phyloP scores from a whole-genome alignment of 202 grass and related monocot genomes.

The Alloteropsis angusta region DNA sequence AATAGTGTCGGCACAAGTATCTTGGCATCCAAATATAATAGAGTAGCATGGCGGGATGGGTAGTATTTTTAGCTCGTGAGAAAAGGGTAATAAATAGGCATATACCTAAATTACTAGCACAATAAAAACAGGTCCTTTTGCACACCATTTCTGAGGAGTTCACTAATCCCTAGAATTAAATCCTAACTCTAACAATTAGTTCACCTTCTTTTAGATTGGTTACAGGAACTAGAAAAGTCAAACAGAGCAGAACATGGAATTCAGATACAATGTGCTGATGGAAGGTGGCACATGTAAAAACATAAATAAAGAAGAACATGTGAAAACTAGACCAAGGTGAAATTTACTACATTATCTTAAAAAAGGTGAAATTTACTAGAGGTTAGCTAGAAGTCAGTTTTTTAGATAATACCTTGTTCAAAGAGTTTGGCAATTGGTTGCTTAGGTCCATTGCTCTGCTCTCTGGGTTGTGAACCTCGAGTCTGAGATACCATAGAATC shows the following conservation, averaged over 20 bases:
- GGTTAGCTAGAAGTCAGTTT: neutral
- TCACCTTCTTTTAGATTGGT: neutral
- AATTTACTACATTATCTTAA: neutral
- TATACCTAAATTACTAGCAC: neutral
- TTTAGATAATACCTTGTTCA: conserved; percentile 70
- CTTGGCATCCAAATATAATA: neutral
- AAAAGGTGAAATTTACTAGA: neutral
- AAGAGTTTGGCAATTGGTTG: conserved; percentile 86
- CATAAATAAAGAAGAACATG: neutral
- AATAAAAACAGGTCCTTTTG: neutral
- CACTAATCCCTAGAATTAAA: neutral
- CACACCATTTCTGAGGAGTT: neutral
- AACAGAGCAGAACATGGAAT: conserved; percentile 7
- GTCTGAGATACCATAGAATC: conserved; percentile 87
- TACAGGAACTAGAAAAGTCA: neutral
- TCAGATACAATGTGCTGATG: neutral
- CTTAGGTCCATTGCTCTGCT: conserved; percentile 78
- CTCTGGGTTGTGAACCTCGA: conserved; percentile 69
- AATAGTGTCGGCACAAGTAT: conserved; percentile 3
- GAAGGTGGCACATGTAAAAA: neutral
- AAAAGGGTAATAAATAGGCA: neutral
- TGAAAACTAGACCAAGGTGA: neutral
- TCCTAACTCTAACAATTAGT: neutral
- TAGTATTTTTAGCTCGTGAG: neutral
- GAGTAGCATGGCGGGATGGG: neutral